phyloP scores from a whole-genome alignment of 2,329 filamentous ascomycete genomes.

The Sporothrix curviconia region DNA sequence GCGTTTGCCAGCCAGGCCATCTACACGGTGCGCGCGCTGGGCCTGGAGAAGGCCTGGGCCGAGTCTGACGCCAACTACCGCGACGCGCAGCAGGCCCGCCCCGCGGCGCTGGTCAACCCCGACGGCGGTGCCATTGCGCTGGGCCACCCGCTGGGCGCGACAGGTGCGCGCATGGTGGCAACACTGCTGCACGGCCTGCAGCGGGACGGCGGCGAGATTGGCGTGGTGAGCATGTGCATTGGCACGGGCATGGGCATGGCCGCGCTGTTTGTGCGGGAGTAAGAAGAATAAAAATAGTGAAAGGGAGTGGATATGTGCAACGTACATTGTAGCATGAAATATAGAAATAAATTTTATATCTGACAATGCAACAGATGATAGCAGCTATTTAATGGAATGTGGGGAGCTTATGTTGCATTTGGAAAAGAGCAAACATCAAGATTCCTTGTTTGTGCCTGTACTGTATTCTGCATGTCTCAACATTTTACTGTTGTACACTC shows the following conservation, averaged over 20 bases:
- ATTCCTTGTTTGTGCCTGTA: too few relatives aligned
- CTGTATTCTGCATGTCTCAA: too few relatives aligned
- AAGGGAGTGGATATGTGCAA: too few relatives aligned
- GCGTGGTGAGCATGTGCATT: constrained; percentile 87
- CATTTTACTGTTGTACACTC: too few relatives aligned
- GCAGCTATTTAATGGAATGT: too few relatives aligned
- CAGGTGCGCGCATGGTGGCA: constrained; percentile 72
- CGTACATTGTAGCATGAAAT: too few relatives aligned
- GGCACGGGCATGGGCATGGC: constrained; percentile 71
- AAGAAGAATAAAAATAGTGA: not conserved
- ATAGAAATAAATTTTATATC: too few relatives aligned
- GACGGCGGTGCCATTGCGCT: constrained; percentile 93
- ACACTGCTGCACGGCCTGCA: constrained; percentile 62
- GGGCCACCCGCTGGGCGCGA: constrained; percentile 85
- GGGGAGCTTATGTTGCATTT: too few relatives aligned
- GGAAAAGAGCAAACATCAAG: too few relatives aligned
- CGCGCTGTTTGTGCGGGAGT: constrained; percentile 30
- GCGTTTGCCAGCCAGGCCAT: constrained; percentile 61
- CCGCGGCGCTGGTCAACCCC: constrained; percentile 66
- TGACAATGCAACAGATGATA: too few relatives aligned
- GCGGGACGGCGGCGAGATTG: constrained; percentile 66
- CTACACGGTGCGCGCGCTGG: constrained; percentile 65
- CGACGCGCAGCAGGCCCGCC: not conserved
- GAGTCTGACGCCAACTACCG: constrained; percentile 24
- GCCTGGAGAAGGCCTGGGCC: constrained; percentile 56